Evolutionary conservation across 1,284 basidiomycete genomes (phyloP), one percentile per base, ranked within the genome.

Genomic region (Ustilago curta): DNA sequence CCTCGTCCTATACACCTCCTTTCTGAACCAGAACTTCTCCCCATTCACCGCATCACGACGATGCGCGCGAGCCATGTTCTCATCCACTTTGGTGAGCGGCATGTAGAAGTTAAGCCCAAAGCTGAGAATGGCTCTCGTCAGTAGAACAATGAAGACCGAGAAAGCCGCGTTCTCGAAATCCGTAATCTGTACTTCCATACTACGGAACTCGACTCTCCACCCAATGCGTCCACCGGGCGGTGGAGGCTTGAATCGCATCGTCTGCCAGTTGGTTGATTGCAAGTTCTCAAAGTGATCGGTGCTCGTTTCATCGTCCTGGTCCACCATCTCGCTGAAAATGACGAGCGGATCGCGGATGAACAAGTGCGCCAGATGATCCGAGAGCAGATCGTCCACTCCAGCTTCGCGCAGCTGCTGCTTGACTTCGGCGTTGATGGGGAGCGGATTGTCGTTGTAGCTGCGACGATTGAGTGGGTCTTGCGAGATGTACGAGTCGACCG

Each of bases 181-280:
- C 21, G 97, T 99, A 81, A 97, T 90, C 85, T 99, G 97, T 3
- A 99, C 94, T 85, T 99, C 97, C 97, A 99, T 99, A 80, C 92
- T 93, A 53, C 97, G 89, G 87, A 99, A 99, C 85, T 99, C 97
- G 19, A 99, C 95, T 45, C 97, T 89, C 97, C 97, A 99, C 29
- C 97, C 97, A 65, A 99, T 98, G 19, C 90, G 85, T 2, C 94
- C 94, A 62, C 93, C 91, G 1, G 92, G 91, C 39, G 82, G 84
- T 8, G 97, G 97, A 6, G 97, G 97, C 86, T 99, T 99, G 89
- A 99, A 99, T 32, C 97, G 91, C 60, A 99, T 89, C 0, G 97
- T 98, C 87, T 99, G 97, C 97, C 97, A 99, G 85, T 99, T 99
- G 9, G 97, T 99, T 7, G 95, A 97, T 89, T 99, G 97, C 37